Evolutionary conservation across 768 basidiomycete genomes (phyloP), one percentile per base, ranked within the genome.

Genomic region (Botryobasidium botryosum): DNA sequence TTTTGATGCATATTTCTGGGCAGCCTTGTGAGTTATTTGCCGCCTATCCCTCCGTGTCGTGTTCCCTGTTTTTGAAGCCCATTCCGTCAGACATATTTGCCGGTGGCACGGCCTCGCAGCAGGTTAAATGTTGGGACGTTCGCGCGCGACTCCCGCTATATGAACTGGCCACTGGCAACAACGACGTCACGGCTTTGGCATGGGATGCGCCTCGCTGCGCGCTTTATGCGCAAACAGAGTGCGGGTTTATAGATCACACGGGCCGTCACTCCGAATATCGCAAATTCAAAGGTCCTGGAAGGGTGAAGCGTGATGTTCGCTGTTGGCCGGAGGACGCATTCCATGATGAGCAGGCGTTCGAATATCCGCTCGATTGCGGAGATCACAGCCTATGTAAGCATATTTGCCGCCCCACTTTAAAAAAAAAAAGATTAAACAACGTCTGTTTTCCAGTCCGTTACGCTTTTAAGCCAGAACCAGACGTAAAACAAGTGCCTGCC

Each of bases 261-360:
- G 31, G 31, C 17, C 17, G 17, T 33, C 31, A 33, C 17, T 17
- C 8, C 17, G 31, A 33, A 8, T 33, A 33, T 17, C 31, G 31
- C 8, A 17, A 33, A 33, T 8, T 8, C 10, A 33, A 33, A 33
- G 31, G 31, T 17, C 55, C 50, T 40, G 50, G 43, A 35, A 45
- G 31, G 32, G 41, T 44, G 21, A 44, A 44, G 17, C 44, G 45
- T 12, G 31, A 33, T 8, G 31, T 8, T 8, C 8, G 17, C 8
- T 8, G 31, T 33, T 33, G 31, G 31, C 31, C 31, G 31, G 31
- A 33, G 31, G 17, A 33, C 17, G 31, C 31, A 33, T 8, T 17
- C 8, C 31, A 33, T 33, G 31, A 33, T 33, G 31, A 33, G 31
- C 10, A 33, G 10, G 8, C 31, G 8, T 33, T 33, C 17, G 31